These are phyloP conservation scores for Cladosporium velox DNA, from an alignment of 2,329 filamentous ascomycete species.

Conservation along the genomic window DNA sequence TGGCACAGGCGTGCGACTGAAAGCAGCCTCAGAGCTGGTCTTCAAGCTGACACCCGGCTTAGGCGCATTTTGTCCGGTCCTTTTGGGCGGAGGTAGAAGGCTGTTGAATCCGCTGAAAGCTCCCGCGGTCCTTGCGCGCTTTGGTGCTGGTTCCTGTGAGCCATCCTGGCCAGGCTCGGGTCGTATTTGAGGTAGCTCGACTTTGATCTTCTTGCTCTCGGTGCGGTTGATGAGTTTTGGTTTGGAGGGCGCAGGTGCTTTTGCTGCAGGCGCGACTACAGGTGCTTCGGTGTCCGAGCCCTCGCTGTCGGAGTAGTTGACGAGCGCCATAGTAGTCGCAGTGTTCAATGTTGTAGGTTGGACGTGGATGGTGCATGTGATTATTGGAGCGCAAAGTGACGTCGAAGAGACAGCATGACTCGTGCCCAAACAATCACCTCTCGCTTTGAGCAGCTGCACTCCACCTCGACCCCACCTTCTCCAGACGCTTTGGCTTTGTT, in stretches of 20 bases:
- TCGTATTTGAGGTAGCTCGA: conserved; percentile 68
- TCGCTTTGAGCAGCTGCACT: not conserved
- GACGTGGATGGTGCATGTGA: not conserved
- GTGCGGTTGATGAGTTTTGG: conserved; percentile 53
- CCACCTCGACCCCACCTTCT: conserved; percentile 16
- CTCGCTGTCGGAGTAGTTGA: conserved; percentile 81
- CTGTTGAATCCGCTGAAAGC: conserved; percentile 82
- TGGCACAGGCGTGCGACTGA: conserved; percentile 64
- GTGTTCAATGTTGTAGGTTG: not conserved
- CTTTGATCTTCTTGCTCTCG: conserved; percentile 81
- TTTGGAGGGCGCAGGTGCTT: conserved; percentile 41
- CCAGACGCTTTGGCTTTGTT: not conserved
- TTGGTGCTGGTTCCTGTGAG: conserved; percentile 62
- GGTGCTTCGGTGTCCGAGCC: conserved; percentile 58
- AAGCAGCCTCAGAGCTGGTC: conserved; percentile 81
- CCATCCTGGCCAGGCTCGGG: conserved; percentile 43
- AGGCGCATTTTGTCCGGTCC: conserved; percentile 41
- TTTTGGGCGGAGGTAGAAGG: conserved; percentile 82
- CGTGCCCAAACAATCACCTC: conserved; percentile 8
- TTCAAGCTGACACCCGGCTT: conserved; percentile 70
- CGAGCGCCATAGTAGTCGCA: conserved; percentile 64
- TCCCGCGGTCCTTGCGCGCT: conserved; percentile 65
- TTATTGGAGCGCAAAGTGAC: conserved; percentile 11
- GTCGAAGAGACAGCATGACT: conserved; percentile 11
- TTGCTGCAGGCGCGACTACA: conserved; percentile 32